Evolutionary conservation across 352 stramenopile species (phyloP), one percentile per base, ranked within the genome.

Genomic region (Phytopythium cucurbitacearum): DNA sequence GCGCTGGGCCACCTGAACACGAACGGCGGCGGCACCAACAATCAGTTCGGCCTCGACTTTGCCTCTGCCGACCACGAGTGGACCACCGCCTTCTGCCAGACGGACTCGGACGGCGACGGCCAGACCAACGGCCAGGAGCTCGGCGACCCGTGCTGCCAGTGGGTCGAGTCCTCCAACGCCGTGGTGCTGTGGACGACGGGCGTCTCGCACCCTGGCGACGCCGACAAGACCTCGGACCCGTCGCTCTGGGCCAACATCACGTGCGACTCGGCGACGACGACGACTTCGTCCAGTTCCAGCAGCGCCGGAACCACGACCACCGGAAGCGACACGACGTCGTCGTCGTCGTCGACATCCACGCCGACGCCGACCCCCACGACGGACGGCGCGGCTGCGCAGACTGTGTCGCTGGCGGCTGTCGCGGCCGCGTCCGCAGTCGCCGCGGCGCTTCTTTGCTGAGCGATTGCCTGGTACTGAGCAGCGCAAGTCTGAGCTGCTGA

Each of bases 91-190:
- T 63, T 91, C 35, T 92, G 81, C 55, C 28, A 91, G 49, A 15
- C 62, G 32, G 86, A 95, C 57, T 85, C 67, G 41, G 85, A 95
- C 48, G 72, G 77, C 32, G 85, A 95, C 56, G 85, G 85, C 0
- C 68, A 81, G 37, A 94, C 83, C 41, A 95, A 95, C 66, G 84
- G 84, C 39, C 61, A 93, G 52, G 85, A 95, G 60, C 77, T 94
- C 9, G 84, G 87, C 4, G 87, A 96, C 56, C 83, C 83, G 46
- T 83, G 80, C 67, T 96, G 87, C 58, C 57, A 71, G 16, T 95
- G 76, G 74, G 56, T 65, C 15, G 42, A 62, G 41, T 41, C 61
- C 41, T 64, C 54, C 32, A 68, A 73, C 46, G 45, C 57, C 28
- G 50, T 63, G 2, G 49, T 65, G 13, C 53, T 37, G 7, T 71